phyloP scores from a whole-genome alignment of 1,284 basidiomycete species.

The Trametes polyzona region DNA sequence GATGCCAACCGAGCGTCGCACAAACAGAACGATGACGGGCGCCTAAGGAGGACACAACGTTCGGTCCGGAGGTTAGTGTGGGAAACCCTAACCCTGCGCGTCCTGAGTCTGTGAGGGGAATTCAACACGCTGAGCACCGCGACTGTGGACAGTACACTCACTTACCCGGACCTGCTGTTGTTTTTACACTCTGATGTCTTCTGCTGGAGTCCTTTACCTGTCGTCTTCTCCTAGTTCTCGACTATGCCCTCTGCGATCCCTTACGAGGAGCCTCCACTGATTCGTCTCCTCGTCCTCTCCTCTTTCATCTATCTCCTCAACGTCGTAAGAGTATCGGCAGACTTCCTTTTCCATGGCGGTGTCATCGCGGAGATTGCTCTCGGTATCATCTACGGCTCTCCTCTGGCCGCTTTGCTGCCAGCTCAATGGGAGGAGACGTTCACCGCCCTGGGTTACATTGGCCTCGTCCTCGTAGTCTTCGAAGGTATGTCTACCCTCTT shows the following conservation, averaged over 20 bases:
- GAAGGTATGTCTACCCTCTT: slow-evolving; percentile 40
- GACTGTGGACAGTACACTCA: no score
- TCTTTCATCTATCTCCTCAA: slow-evolving; percentile 35
- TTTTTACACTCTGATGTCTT: neutral
- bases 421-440: slow-evolving; percentile 45
- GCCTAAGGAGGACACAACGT: no score
- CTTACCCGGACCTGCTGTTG: no score
- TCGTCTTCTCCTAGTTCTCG: neutral
- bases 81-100: no score
- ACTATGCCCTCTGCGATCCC: slow-evolving; percentile 17
- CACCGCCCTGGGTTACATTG: slow-evolving; percentile 51
- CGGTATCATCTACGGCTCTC: slow-evolving; percentile 50
- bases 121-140: no score
- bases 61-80: no score
- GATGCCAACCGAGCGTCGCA: no score
- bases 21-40: no score
- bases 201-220: neutral
- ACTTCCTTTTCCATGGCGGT: slow-evolving; percentile 28
- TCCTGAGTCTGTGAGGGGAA: no score
- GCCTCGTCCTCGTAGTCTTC: slow-evolving; percentile 56
- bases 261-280: slow-evolving; percentile 29
- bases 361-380: slow-evolving; percentile 49
- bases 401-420: slow-evolving; percentile 47
- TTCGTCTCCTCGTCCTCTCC: slow-evolving; percentile 25
- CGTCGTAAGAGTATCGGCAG: slow-evolving; percentile 24